Evolutionary conservation across 2,329 filamentous ascomycete species (phyloP).

Genomic region (Aulographum hederae): DNA sequence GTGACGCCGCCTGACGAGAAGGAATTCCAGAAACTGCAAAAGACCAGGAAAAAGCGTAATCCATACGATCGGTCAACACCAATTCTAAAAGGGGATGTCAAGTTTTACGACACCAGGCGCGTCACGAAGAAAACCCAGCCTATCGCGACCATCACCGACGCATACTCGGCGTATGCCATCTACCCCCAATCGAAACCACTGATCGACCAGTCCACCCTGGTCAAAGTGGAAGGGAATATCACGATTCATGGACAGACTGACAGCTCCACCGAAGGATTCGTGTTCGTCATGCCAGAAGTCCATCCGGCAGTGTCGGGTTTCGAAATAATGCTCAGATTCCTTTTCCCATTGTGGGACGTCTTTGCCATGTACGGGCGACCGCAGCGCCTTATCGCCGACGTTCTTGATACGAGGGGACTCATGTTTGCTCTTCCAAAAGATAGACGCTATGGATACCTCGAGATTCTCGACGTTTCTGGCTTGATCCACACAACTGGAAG

Average conservation of each 20-base stretch:
- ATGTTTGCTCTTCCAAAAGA: slow-evolving; percentile 98
- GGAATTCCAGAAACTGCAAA: slow-evolving; percentile 67
- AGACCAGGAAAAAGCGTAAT: slow-evolving; percentile 63
- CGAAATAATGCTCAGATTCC: slow-evolving; percentile 81
- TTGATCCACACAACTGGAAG: slow-evolving; percentile 67
- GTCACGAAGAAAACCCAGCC: slow-evolving; percentile 82
- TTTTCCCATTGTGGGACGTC: slow-evolving; percentile 88
- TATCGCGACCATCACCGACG: slow-evolving; percentile 80
- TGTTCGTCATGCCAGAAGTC: slow-evolving; percentile 94
- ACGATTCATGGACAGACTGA: slow-evolving; percentile 68
- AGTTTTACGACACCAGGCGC: slow-evolving; percentile 81
- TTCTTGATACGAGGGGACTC: slow-evolving; percentile 67
- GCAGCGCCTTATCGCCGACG: slow-evolving; percentile 68
- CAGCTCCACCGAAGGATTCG: slow-evolving; percentile 72
- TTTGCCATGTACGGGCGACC: slow-evolving; percentile 86
- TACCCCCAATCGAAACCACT: slow-evolving; percentile 89
- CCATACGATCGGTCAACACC: slow-evolving; percentile 61
- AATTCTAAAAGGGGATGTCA: slow-evolving; percentile 69
- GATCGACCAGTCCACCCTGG: slow-evolving; percentile 81
- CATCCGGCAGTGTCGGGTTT: slow-evolving; percentile 86
- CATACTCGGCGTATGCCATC: slow-evolving; percentile 83
- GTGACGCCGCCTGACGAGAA: slow-evolving; percentile 88
- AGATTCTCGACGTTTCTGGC: slow-evolving; percentile 66
- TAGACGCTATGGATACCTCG: slow-evolving; percentile 74
- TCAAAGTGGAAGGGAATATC: slow-evolving; percentile 86